Evolutionary conservation across 352 stramenopile species (phyloP).

Genomic region (Globisporangium lucens): DNA sequence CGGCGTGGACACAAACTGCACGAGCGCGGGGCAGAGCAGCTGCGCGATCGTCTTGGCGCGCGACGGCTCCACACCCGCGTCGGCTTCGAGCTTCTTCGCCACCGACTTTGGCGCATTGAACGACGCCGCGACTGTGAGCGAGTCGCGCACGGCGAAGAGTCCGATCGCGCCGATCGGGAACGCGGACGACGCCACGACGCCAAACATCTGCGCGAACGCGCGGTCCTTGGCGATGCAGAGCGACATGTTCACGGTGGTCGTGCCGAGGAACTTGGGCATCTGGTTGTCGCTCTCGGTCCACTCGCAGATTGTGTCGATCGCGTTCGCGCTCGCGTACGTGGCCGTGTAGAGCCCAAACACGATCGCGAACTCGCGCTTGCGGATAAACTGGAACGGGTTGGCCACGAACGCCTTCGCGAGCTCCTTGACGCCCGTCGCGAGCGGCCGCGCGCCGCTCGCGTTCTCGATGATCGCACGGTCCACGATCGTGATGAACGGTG

Average conservation of each 20-base stretch:
- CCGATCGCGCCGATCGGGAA: constrained; percentile 80
- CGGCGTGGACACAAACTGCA: constrained; percentile 88
- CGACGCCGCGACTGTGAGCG: constrained; percentile 80
- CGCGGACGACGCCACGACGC: constrained; percentile 65
- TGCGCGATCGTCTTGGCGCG: constrained; percentile 66
- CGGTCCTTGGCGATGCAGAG: constrained; percentile 90
- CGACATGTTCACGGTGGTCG: constrained; percentile 89
- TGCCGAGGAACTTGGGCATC: constrained; percentile 88
- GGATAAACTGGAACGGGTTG: constrained; percentile 78
- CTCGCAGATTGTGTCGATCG: constrained; percentile 84
- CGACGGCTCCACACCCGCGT: constrained; percentile 40
- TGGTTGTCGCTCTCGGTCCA: constrained; percentile 66
- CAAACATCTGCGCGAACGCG: constrained; percentile 91
- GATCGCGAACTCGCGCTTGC: constrained; percentile 84
- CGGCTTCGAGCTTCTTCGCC: constrained; percentile 58
- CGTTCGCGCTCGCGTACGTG: constrained; percentile 88
- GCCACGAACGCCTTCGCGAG: constrained; percentile 54
- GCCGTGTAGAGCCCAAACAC: constrained; percentile 89
- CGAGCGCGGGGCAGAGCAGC: constrained; percentile 74
- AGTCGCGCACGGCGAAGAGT: constrained; percentile 87
- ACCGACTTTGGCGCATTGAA: constrained; percentile 85
- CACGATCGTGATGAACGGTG: constrained; percentile 88
- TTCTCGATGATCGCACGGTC: constrained; percentile 91
- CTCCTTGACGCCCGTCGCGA: constrained; percentile 64
- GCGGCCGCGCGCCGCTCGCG: constrained; percentile 63